Percentiles rank a stretch among this genome's conserved stretches.
These are phyloP conservation scores for Talaromyces rugulosus DNA, from an alignment of 2,329 filamentous ascomycete genomes.

Conservation along the genomic window DNA sequence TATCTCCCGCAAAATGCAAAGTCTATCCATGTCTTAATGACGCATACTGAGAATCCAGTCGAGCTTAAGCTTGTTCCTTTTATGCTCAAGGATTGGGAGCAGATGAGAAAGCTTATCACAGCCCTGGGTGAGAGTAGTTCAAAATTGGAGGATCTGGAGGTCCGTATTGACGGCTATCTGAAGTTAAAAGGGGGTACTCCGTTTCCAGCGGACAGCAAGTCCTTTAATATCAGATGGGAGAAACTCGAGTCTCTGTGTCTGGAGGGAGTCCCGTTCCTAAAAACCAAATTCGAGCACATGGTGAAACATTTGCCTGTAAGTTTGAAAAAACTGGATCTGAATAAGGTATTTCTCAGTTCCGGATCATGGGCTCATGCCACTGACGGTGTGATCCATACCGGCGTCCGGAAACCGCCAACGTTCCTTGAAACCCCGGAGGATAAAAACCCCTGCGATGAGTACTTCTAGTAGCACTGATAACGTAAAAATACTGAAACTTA, in stretches of 20 bases:
- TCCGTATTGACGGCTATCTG: not conserved
- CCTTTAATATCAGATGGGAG: not conserved
- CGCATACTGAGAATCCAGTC: not conserved
- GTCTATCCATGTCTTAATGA: not conserved
- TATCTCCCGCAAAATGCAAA: not conserved
- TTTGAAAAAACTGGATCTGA: not conserved
- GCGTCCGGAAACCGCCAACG: too few species aligned
- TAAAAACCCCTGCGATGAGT: too few species aligned
- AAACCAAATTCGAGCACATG: not conserved
- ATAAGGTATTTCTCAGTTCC: not conserved
- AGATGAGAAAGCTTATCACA: not conserved
- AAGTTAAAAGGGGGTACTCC: too few species aligned
- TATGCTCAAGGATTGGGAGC: not conserved
- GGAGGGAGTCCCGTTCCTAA: not conserved
- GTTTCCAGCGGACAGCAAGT: not conserved
- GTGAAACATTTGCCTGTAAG: not conserved
- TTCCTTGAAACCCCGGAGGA: not conserved
- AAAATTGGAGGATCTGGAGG: not conserved
- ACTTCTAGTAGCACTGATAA: too few species aligned
- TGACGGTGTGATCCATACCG: too few species aligned
- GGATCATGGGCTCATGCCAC: not conserved
- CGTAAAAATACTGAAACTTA: too few species aligned
- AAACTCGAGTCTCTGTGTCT: not conserved
- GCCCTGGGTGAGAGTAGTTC: not conserved
- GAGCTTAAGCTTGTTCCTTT: too few species aligned